Evolutionary conservation across 176 grass and related monocot species (phyloP), one percentile per base, ranked within the genome.

Genomic region (Aegilops tauschii): DNA sequence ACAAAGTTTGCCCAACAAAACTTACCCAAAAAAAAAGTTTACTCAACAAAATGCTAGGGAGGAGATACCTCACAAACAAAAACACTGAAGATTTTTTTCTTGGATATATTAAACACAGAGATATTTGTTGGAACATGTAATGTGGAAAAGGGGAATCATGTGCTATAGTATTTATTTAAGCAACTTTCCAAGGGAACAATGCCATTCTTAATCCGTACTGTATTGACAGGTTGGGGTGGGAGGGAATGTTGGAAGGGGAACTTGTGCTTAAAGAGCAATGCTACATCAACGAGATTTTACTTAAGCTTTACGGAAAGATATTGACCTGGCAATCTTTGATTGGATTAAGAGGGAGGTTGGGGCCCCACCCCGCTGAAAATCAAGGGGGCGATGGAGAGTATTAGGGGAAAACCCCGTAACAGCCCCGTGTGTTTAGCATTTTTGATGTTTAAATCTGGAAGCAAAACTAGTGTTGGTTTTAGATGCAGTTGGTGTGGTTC

Each of bases 111-210:
- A 20, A 65, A 12, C 18, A 61, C 72, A 61, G 17, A 34, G 9
- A 82, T 64, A 73, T 72, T 62, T 88, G 25, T 47, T 71, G 74
- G 81, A 66, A 37, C 39, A 49, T 49, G 47, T 49, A 49, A 73
- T 16, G 75, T 73, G 49, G 11, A 79, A 17, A 40, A 36, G 29
- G 39, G 63, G 37, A 79, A 73, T 80, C 37, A 50, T 65, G 49
- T 64, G 45, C 27, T 63, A 31, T 13, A 78, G 12, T 49, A 49
- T 49, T 30, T 3, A 29, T 32, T 42, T 25, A 27, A 40, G 23
- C 25, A 77, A 17, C 47, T 78, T 65, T 78, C 2, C 28, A 84
- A 72, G 8, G 47, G 56, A 73, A 89, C 40, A 80, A 34, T 54
- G 11, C 1, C 61, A 6, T 44, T 79, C 7, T 37, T 34, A 40